A percentile compares a stretch with the other conserved stretches of the same genome.
Conservation (phyloP, 129 eudicot genomes). For the Flaveria bidentis region DNA sequence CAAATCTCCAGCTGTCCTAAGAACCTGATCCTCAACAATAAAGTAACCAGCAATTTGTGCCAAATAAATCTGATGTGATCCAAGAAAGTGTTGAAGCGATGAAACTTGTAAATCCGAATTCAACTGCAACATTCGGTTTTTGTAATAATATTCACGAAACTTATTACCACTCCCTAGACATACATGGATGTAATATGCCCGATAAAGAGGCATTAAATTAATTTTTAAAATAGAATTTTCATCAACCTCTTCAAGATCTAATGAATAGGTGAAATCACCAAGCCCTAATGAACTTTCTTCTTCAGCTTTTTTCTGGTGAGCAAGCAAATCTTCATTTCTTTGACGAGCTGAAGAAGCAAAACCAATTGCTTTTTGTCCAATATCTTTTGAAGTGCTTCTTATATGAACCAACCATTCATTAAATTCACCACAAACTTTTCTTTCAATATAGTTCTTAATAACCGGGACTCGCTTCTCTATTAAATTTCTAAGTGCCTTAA, state of each 20-base stretch:
- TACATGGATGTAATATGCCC: slow-evolving; percentile 74
- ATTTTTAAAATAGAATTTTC: slow-evolving; percentile 64
- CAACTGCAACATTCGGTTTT: slow-evolving; percentile 75
- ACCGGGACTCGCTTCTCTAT: slow-evolving; percentile 67
- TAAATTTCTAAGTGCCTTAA: slow-evolving; percentile 51
- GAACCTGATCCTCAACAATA: slow-evolving; percentile 89
- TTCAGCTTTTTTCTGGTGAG: slow-evolving; percentile 84
- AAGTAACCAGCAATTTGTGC: slow-evolving; percentile 83
- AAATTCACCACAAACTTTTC: slow-evolving; percentile 64
- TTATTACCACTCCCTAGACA: slow-evolving; percentile 75
- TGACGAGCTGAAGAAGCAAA: slow-evolving; percentile 78
- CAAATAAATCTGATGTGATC: slow-evolving; percentile 70
- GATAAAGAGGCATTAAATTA: slow-evolving; percentile 80
- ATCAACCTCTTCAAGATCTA: slow-evolving; percentile 73
- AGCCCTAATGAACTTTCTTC: slow-evolving; percentile 68
- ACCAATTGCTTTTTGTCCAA: slow-evolving; percentile 85
- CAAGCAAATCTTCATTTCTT: slow-evolving; percentile 81
- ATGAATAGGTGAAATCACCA: slow-evolving; percentile 64
- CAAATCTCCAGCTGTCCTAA: slow-evolving; percentile 88
- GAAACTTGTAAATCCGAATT: slow-evolving; percentile 86
- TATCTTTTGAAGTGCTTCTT: slow-evolving; percentile 68
- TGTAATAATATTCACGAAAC: slow-evolving; percentile 86
- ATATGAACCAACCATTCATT: slow-evolving; percentile 89
- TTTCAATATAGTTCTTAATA: slow-evolving; percentile 64
- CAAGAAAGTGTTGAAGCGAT: slow-evolving; percentile 69